A percentile compares a stretch with the other conserved stretches of the same genome.
Conservation (phyloP, 2,329 filamentous ascomycete genomes). For the Magnaporthales sp. region DNA sequence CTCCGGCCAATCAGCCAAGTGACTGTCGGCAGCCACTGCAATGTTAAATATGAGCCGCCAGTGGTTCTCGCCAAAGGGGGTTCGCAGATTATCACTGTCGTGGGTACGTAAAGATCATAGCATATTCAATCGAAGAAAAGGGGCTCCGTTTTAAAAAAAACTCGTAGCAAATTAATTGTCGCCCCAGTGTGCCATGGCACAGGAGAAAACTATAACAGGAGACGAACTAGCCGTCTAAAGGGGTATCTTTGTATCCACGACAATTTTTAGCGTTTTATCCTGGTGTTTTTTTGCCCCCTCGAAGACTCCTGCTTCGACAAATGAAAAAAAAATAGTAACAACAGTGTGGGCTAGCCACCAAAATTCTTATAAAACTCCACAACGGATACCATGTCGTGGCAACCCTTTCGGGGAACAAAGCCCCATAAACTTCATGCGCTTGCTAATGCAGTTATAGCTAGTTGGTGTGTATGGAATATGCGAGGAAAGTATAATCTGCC, state of each 20-base stretch:
- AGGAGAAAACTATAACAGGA: neutral
- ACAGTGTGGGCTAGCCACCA: neutral
- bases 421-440: neutral
- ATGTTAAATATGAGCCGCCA: neutral
- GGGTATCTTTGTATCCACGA: neutral
- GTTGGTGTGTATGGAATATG: neutral
- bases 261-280: neutral
- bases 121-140: neutral
- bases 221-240: neutral
- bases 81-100: too few species aligned
- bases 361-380: neutral
- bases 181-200: too few species aligned
- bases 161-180: neutral
- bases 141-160: neutral
- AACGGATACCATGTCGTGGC: neutral
- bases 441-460: neutral
- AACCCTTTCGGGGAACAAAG: neutral
- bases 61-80: neutral
- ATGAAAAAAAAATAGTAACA: neutral
- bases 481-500: neutral
- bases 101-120: neutral
- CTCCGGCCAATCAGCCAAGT: neutral
- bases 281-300: neutral
- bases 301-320: neutral
- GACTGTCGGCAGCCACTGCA: neutral